A percentile compares a stretch with the other conserved stretches of the same genome.
phyloP scores from a whole-genome alignment of 2,329 filamentous ascomycete genomes.

The Aspergillus niger region DNA sequence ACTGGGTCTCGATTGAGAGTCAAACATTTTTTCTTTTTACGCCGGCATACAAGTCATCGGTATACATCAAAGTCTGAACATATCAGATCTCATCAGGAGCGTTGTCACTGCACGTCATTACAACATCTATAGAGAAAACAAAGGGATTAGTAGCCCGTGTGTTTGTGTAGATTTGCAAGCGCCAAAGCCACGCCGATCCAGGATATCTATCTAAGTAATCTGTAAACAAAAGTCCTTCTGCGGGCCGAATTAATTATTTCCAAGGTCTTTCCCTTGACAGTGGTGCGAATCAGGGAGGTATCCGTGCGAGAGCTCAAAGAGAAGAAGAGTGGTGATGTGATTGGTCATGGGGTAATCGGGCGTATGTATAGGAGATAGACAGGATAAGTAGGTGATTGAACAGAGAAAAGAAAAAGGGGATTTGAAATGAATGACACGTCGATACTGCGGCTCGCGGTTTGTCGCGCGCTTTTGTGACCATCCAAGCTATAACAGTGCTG shows the following conservation, averaged over 20 bases:
- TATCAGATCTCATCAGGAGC: not conserved
- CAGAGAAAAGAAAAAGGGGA: not conserved
- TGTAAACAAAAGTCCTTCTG: not conserved
- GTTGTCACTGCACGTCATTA: not conserved
- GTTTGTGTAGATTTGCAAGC: not conserved
- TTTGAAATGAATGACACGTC: not conserved
- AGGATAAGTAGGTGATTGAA: not conserved
- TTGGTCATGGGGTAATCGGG: not conserved
- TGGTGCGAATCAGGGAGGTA: not conserved
- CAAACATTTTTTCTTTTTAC: not conserved
- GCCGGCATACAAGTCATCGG: not conserved
- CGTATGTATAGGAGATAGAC: not conserved
- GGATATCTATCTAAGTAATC: not conserved
- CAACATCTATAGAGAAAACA: not conserved
- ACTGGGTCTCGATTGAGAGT: not conserved
- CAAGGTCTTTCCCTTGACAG: not conserved
- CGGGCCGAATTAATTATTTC: not conserved
- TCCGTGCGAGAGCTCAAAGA: not conserved
- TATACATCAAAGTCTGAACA: not conserved
- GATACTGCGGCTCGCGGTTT: not conserved
- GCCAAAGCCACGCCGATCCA: conserved; percentile 2
- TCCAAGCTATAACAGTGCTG: not conserved
- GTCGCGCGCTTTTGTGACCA: not conserved
- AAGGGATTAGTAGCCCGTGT: too few relatives aligned
- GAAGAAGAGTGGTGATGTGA: not conserved